Percentiles rank a stretch among this genome's conserved stretches.
Conservation (phyloP, 257 asterid species). For the Nicotiana otophora region DNA sequence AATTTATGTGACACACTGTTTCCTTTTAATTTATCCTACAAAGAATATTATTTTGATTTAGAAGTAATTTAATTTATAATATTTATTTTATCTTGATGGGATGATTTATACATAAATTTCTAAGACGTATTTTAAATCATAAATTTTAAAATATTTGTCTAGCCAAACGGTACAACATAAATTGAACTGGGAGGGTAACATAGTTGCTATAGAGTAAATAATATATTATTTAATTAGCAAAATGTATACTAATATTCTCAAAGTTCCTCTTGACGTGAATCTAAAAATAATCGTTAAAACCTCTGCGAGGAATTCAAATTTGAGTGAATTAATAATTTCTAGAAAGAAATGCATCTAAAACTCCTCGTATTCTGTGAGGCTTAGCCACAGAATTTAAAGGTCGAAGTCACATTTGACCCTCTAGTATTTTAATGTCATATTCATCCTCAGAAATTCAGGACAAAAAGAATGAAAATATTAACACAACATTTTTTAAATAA, state of each 20-base stretch:
- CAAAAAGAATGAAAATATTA: too few relatives aligned
- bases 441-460: too few relatives aligned
- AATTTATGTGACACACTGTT: too few relatives aligned
- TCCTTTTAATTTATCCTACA: too few relatives aligned
- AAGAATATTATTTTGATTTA: too few relatives aligned
- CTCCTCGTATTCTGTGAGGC: neutral
- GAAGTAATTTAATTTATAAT: too few relatives aligned
- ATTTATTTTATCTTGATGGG: too few relatives aligned
- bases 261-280: neutral
- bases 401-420: neutral
- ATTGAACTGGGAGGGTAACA: neutral
- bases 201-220: neutral
- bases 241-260: neutral
- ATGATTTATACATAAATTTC: too few relatives aligned
- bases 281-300: neutral
- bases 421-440: neutral
- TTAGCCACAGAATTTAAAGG: neutral
- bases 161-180: too few relatives aligned
- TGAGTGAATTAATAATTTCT: neutral
- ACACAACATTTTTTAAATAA: too few relatives aligned
- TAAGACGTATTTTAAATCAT: too few relatives aligned
- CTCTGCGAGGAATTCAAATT: constrained; percentile 1
- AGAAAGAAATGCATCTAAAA: neutral
- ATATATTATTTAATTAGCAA: neutral
- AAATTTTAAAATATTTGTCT: too few relatives aligned